Evolutionary conservation across 192 early-diverging fungal genomes (phyloP).

Genomic region (Backusella westeae): DNA sequence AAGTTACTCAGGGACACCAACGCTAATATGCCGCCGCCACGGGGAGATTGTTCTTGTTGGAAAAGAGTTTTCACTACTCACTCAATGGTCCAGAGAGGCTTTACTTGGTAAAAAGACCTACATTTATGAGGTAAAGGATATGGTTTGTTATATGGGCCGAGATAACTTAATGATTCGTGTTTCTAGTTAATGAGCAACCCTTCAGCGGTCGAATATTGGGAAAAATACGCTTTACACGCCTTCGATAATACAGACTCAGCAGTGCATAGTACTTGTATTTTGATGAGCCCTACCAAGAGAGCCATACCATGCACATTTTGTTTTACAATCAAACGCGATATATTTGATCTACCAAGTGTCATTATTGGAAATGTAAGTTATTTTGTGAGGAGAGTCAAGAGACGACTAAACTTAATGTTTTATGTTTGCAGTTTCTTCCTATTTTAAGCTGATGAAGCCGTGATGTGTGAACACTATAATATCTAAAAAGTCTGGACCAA

Average conservation of each 20-base stretch:
- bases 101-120: slow-evolving; percentile 78
- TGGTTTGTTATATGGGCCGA: background rate
- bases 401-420: background rate
- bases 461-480: too few species aligned
- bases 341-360: slow-evolving; percentile 91
- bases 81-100: slow-evolving; percentile 85
- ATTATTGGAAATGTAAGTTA: slow-evolving; percentile 67
- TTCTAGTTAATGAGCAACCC: slow-evolving; percentile 83
- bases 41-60: slow-evolving; percentile 94
- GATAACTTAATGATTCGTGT: background rate
- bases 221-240: slow-evolving; percentile 85
- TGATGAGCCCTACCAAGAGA: slow-evolving; percentile 67
- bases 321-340: slow-evolving; percentile 94
- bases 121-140: slow-evolving; percentile 66
- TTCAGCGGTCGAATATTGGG: slow-evolving; percentile 93
- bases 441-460: slow-evolving; percentile 14
- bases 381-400: background rate
- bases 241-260: slow-evolving; percentile 90
- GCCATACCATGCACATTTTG: slow-evolving; percentile 87
- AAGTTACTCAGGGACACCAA: slow-evolving; percentile 91
- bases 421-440: slow-evolving; percentile 23
- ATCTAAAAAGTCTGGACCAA: too few species aligned
- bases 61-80: slow-evolving; percentile 93
- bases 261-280: slow-evolving; percentile 82
- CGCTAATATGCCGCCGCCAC: slow-evolving; percentile 91